Conservation (phyloP, 2,329 filamentous ascomycete genomes). For the Eutypa lata region DNA sequence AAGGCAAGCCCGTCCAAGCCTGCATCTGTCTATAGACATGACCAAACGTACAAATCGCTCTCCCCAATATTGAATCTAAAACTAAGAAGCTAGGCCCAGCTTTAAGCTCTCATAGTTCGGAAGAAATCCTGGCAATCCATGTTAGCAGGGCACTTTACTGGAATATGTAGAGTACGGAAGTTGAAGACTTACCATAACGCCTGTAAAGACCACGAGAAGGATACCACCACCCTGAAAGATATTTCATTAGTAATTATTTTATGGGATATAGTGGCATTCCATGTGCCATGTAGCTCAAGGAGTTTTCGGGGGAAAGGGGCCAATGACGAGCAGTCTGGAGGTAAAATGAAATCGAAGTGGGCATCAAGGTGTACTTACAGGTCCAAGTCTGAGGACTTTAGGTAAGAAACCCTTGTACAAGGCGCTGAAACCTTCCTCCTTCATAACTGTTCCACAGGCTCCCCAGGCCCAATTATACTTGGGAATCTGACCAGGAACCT, state of each 20-base stretch:
- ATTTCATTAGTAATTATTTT: not conserved
- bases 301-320: not conserved
- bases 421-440: slow-evolving; percentile 87
- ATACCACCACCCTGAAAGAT: slow-evolving; percentile 44
- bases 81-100: not conserved
- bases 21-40: too few species aligned
- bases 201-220: slow-evolving; percentile 81
- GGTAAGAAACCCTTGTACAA: slow-evolving; percentile 98
- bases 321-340: not conserved
- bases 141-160: not conserved
- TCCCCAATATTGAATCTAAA: too few species aligned
- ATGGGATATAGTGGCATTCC: not conserved
- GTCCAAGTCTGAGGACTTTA: slow-evolving; percentile 75
- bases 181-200: slow-evolving; percentile 56
- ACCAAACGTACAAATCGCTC: too few species aligned
- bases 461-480: slow-evolving; percentile 99
- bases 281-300: not conserved
- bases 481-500: slow-evolving; percentile 72
- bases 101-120: slow-evolving; percentile 15
- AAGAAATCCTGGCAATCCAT: slow-evolving; percentile 17
- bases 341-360: not conserved
- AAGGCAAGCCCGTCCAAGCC: slow-evolving; percentile 1
- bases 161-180: not conserved
- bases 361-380: slow-evolving; percentile 16
- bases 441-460: slow-evolving; percentile 78